Conservation (phyloP, 371 early-diverging fungal species). For the Amoeboaphelidium protococcarum region DNA sequence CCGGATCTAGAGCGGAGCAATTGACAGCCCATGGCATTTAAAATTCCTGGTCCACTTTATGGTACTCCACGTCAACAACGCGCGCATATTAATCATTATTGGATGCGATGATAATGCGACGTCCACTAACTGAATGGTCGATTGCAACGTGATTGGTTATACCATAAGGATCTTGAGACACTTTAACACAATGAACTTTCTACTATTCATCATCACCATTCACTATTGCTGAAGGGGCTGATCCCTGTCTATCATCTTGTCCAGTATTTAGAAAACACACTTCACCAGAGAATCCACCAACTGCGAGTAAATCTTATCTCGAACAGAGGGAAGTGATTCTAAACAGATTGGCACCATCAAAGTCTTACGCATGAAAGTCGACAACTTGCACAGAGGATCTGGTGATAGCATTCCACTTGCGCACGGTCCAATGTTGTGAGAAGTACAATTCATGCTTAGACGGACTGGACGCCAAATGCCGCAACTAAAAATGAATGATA, state of each 20-base stretch:
- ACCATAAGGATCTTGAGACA: neutral
- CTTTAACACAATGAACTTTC: neutral
- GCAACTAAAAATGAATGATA: neutral
- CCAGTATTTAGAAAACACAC: neutral
- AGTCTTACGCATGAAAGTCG: neutral
- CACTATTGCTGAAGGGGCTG: neutral
- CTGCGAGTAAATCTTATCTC: neutral
- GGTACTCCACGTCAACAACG: neutral
- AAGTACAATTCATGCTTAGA: neutral
- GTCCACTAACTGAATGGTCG: neutral
- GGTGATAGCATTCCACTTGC: neutral
- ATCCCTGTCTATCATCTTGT: neutral
- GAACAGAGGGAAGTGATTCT: neutral
- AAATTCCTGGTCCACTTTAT: neutral
- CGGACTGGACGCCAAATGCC: neutral
- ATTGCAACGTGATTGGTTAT: neutral
- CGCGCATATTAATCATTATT: neutral
- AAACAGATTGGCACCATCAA: neutral
- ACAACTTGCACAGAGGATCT: neutral
- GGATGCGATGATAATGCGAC: neutral
- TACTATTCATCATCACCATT: neutral
- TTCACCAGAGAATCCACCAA: neutral
- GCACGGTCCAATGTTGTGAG: neutral
- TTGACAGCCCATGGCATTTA: neutral
- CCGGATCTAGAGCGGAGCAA: neutral